Evolutionary conservation across 192 early-diverging fungal genomes (phyloP).

Genomic region (Phycomyces blakesleeanus): DNA sequence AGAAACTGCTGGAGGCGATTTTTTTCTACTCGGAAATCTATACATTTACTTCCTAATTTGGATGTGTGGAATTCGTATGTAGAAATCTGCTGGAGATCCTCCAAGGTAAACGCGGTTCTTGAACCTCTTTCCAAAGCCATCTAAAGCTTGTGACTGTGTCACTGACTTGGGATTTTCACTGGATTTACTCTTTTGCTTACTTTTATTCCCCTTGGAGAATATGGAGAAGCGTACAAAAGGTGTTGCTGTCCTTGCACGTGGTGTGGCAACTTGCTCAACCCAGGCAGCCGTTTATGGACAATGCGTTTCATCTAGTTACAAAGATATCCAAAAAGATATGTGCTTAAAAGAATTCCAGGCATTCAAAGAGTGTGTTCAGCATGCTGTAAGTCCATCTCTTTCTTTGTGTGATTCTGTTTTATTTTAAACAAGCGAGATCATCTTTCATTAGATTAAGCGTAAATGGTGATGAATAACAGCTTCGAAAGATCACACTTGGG

Average conservation of each 20-base stretch:
- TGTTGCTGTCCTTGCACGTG: conserved; percentile 26
- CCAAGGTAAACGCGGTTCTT: no score
- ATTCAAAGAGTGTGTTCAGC: conserved; percentile 56
- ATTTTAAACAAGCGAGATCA: no score
- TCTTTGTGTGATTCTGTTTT: background rate
- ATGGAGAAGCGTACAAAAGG: conserved; percentile 24
- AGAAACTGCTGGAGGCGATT: no score
- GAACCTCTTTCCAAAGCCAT: no score
- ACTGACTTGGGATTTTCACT: background rate
- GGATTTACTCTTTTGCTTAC: conserved; percentile 7
- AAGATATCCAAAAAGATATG: conserved; percentile 53
- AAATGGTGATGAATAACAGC: background rate
- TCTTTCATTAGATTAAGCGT: conserved; percentile 12
- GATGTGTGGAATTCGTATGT: no score
- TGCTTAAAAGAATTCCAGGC: conserved; percentile 54
- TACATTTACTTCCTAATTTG: no score
- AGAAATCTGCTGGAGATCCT: no score
- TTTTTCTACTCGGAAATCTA: no score
- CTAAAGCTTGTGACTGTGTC: background rate
- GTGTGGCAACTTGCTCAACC: conserved; percentile 28
- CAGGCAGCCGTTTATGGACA: conserved; percentile 51
- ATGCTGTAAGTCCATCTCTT: conserved; percentile 38
- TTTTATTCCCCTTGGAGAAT: background rate
- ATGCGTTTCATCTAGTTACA: conserved; percentile 46
- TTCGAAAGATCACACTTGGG: no score